Percentiles rank a stretch among this genome's conserved stretches.
Evolutionary conservation across 305 asterid species (phyloP).

Genomic region (Plantago lanceolata): DNA sequence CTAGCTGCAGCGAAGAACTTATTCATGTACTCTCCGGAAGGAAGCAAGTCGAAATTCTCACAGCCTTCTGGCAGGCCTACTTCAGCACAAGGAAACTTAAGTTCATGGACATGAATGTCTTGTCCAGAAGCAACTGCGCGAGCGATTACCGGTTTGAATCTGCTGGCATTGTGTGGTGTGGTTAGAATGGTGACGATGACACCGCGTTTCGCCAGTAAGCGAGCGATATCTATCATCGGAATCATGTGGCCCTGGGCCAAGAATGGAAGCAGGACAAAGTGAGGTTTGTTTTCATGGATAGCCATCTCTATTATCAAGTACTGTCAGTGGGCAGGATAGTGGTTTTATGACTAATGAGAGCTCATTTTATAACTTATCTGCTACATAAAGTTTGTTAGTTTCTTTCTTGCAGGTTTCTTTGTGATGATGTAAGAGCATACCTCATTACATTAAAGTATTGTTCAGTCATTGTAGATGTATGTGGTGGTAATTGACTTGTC

Average conservation of each 20-base stretch:
- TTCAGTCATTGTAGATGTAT: not conserved
- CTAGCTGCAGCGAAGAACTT: slow-evolving; percentile 34
- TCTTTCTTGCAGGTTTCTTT: not conserved
- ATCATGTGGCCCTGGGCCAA: slow-evolving; percentile 32
- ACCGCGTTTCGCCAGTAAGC: slow-evolving; percentile 24
- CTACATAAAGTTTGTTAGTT: not conserved
- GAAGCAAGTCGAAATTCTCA: slow-evolving; percentile 40
- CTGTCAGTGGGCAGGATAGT: not conserved
- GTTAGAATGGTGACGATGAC: slow-evolving; percentile 23
- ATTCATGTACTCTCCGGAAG: slow-evolving; percentile 17
- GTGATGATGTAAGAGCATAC: slow-evolving; percentile 6
- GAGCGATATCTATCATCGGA: slow-evolving; percentile 33
- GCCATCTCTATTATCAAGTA: slow-evolving; percentile 1
- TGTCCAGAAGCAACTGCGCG: slow-evolving; percentile 31
- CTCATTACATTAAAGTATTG: not conserved
- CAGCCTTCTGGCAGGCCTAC: slow-evolving; percentile 44
- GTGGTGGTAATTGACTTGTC: not conserved
- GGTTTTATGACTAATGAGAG: not conserved
- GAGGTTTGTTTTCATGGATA: slow-evolving; percentile 16
- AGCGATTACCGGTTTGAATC: slow-evolving; percentile 19
- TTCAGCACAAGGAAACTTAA: slow-evolving; percentile 25
- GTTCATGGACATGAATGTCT: slow-evolving; percentile 23
- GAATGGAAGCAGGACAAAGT: slow-evolving; percentile 28
- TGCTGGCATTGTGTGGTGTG: slow-evolving; percentile 26
- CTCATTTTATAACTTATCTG: not conserved